Percentiles rank a stretch among this genome's conserved stretches.
These are phyloP conservation scores for Bipolaris zeicola DNA, from an alignment of 2,329 filamentous ascomycete species.

Conservation along the genomic window DNA sequence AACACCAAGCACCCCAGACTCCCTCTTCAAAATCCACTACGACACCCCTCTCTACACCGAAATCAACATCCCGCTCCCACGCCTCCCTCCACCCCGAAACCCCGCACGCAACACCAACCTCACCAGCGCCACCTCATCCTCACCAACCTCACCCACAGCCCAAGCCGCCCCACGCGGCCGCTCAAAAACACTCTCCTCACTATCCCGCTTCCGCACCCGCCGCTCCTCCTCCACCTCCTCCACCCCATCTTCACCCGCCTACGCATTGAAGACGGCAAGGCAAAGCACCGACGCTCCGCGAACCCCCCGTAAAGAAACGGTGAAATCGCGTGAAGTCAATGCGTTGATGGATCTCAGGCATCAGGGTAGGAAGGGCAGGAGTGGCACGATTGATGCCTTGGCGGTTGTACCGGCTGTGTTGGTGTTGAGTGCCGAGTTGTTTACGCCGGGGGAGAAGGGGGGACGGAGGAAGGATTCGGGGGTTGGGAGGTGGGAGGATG, in stretches of 20 bases:
- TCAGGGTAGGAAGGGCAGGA: slow-evolving; percentile 23
- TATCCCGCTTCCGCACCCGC: slow-evolving; percentile 33
- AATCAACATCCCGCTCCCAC: slow-evolving; percentile 42
- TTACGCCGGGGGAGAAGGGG: slow-evolving; percentile 34
- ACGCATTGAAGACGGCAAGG: too few relatives aligned
- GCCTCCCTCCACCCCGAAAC: slow-evolving; percentile 18
- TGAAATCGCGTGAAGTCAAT: slow-evolving; percentile 29
- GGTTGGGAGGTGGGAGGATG: slow-evolving; percentile 34
- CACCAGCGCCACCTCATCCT: background rate
- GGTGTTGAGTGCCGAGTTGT: slow-evolving; percentile 44
- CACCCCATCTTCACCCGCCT: background rate
- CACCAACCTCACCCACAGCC: background rate
- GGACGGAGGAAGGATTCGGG: slow-evolving; percentile 21
- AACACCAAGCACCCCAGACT: background rate
- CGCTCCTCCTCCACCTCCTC: slow-evolving; percentile 26
- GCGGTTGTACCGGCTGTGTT: slow-evolving; percentile 45
- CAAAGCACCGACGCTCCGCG: too few relatives aligned
- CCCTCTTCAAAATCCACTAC: slow-evolving; percentile 5
- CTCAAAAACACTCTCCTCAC: slow-evolving; percentile 31
- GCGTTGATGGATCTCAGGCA: slow-evolving; percentile 35
- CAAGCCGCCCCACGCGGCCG: slow-evolving; percentile 16
- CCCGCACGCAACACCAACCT: slow-evolving; percentile 1
- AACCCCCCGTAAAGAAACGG: slow-evolving; percentile 1
- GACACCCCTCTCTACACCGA: slow-evolving; percentile 42
- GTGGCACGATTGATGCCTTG: slow-evolving; percentile 40